phyloP scores from a whole-genome alignment of 1,284 basidiomycete species.

The Rhodofomes roseus region DNA sequence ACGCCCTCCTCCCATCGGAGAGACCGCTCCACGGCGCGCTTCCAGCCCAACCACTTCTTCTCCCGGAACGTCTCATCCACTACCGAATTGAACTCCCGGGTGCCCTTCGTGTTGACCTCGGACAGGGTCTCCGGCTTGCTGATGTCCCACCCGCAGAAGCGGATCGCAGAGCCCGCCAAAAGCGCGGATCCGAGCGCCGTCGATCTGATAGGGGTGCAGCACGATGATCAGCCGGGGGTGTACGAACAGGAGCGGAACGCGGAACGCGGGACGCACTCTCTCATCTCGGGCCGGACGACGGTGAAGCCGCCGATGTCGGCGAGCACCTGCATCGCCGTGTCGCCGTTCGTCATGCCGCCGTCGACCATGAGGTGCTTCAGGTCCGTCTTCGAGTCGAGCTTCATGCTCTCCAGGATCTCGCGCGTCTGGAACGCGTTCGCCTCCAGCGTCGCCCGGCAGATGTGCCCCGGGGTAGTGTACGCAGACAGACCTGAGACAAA shows the following conservation, averaged over 20 bases:
- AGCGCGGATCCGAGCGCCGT: slow-evolving; percentile 97
- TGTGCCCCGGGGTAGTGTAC: slow-evolving; percentile 92
- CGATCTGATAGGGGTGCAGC: slow-evolving; percentile 46
- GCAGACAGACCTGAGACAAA: slow-evolving; percentile 65
- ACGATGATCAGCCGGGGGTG: slow-evolving; percentile 2
- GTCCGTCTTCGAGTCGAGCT: slow-evolving; percentile 72
- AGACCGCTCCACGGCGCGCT: slow-evolving; percentile 79
- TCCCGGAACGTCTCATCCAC: slow-evolving; percentile 53
- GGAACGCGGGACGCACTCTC: slow-evolving; percentile 64
- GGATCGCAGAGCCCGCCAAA: slow-evolving; percentile 88
- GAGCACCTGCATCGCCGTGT: slow-evolving; percentile 88
- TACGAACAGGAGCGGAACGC: not conserved
- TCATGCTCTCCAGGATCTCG: slow-evolving; percentile 93
- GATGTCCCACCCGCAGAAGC: slow-evolving; percentile 94
- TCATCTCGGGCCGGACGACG: slow-evolving; percentile 92
- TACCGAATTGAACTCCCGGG: slow-evolving; percentile 64
- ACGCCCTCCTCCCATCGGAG: slow-evolving; percentile 73
- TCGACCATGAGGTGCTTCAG: slow-evolving; percentile 89
- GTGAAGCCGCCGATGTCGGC: slow-evolving; percentile 92
- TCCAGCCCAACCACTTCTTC: slow-evolving; percentile 75
- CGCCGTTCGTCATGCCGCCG: slow-evolving; percentile 91
- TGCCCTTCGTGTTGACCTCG: slow-evolving; percentile 88
- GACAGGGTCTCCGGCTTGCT: slow-evolving; percentile 80
- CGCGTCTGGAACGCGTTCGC: slow-evolving; percentile 89
- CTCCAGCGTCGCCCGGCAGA: slow-evolving; percentile 92